These are phyloP conservation scores for Serendipita sp. DNA, from an alignment of 768 basidiomycete species.

Conservation along the genomic window DNA sequence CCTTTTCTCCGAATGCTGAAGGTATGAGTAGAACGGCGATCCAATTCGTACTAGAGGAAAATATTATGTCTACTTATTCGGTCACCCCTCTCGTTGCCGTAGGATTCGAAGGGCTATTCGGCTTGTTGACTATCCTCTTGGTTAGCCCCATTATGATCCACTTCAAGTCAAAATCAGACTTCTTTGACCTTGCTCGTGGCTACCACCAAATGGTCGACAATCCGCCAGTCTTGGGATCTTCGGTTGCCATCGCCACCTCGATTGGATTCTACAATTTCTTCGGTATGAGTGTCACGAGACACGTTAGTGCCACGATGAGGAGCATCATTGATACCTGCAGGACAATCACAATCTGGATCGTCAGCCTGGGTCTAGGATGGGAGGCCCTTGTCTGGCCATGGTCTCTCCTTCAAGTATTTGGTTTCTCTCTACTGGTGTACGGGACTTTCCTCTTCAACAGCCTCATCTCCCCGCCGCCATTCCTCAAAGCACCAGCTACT, in stretches of 20 bases:
- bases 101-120: conserved; percentile 88
- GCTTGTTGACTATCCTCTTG: conserved; percentile 58
- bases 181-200: conserved; percentile 79
- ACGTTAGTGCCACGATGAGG: conserved; percentile 84
- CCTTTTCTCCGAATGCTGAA: neutral
- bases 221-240: conserved; percentile 48
- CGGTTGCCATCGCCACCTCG: conserved; percentile 52
- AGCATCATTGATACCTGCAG: conserved; percentile 88
- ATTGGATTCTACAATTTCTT: conserved; percentile 82
- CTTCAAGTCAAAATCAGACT: conserved; percentile 27
- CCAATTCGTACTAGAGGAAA: conserved; percentile 93
- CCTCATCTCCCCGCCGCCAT: conserved; percentile 49
- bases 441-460: conserved; percentile 73
- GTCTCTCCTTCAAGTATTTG: conserved; percentile 63
- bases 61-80: conserved; percentile 76
- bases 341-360: conserved; percentile 89
- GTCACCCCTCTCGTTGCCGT: conserved; percentile 86
- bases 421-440: conserved; percentile 78
- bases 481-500: conserved; percentile 31
- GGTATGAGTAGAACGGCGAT: conserved; percentile 49
- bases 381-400: conserved; percentile 69
- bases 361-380: conserved; percentile 83
- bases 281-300: conserved; percentile 79
- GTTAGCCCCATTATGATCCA: conserved; percentile 68
- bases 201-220: conserved; percentile 78